These are phyloP conservation scores for Zoysia matrella DNA, from an alignment of 202 grass and related monocot species.

Conservation along the genomic window DNA sequence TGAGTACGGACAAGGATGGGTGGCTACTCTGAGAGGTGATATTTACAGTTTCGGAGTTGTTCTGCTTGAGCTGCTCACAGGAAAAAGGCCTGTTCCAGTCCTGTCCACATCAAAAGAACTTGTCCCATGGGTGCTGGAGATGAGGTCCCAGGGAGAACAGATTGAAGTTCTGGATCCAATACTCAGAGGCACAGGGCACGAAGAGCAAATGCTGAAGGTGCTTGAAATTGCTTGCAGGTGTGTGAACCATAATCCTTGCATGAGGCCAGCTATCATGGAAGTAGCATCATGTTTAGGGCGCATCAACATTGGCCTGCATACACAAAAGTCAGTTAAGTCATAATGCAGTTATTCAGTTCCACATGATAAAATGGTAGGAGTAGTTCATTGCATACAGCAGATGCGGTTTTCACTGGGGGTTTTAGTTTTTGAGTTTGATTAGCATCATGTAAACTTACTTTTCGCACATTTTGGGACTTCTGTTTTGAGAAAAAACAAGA, in stretches of 20 bases:
- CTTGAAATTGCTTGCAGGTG: conserved; percentile 72
- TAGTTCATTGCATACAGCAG: neutral
- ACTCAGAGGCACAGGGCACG: conserved; percentile 49
- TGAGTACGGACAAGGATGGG: conserved; percentile 69
- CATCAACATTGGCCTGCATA: conserved; percentile 18
- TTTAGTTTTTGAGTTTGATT: neutral
- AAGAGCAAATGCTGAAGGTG: conserved; percentile 18
- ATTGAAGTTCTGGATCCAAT: conserved; percentile 58
- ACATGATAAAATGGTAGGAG: conserved; percentile 1
- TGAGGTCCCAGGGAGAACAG: conserved; percentile 47
- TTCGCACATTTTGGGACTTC: neutral
- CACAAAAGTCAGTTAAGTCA: conserved; percentile 32
- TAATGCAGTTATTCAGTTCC: neutral
- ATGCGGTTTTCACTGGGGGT: neutral
- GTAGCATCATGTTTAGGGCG: conserved; percentile 48
- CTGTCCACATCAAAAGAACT: conserved; percentile 59
- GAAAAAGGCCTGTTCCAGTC: conserved; percentile 54
- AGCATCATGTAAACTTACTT: neutral
- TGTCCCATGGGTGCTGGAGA: conserved; percentile 62
- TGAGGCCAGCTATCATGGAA: conserved; percentile 61
- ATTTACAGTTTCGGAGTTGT: conserved; percentile 84
- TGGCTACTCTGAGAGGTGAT: conserved; percentile 19
- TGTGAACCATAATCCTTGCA: conserved; percentile 45
- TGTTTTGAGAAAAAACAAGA: neutral
- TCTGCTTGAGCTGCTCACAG: conserved; percentile 67